A percentile compares a stretch with the other conserved stretches of the same genome.
Conservation (phyloP, 148 eudicot genomes). For the Vaccinium myrtillus region DNA sequence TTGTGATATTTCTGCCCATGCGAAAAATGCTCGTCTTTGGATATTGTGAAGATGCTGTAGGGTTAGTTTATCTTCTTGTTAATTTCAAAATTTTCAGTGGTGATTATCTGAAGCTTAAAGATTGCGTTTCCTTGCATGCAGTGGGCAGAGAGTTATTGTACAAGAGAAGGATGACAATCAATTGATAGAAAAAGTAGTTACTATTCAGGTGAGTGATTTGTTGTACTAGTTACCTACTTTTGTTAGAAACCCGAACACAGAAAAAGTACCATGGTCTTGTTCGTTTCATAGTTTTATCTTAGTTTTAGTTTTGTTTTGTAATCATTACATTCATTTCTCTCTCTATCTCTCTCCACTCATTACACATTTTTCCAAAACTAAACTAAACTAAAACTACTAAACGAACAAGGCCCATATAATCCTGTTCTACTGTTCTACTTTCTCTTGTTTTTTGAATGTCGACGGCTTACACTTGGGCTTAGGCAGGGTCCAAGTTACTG, state of each 20-base stretch:
- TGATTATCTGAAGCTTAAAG: slow-evolving; percentile 1
- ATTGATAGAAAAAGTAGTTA: slow-evolving; percentile 58
- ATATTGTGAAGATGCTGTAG: not conserved
- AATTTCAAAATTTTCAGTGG: not conserved
- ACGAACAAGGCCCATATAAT: too few relatives aligned
- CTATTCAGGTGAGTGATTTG: slow-evolving; percentile 65
- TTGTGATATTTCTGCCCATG: too few relatives aligned
- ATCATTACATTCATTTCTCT: too few relatives aligned
- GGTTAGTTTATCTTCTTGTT: not conserved
- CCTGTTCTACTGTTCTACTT: not conserved
- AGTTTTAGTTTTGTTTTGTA: too few relatives aligned
- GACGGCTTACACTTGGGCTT: too few relatives aligned
- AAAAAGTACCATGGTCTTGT: not conserved
- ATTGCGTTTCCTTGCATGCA: slow-evolving; percentile 39
- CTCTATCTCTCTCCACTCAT: too few relatives aligned
- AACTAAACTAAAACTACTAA: too few relatives aligned
- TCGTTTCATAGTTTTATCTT: too few relatives aligned
- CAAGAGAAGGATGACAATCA: slow-evolving; percentile 58
- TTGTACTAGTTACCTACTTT: not conserved
- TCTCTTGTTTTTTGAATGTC: not conserved
- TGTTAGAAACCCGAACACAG: not conserved
- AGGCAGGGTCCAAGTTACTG: too few relatives aligned
- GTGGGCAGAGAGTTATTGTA: slow-evolving; percentile 85
- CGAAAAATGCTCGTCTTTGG: too few relatives aligned
- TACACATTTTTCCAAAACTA: too few relatives aligned